Evolutionary conservation across 2,329 filamentous ascomycete species (phyloP).

Genomic region (Stachybotrys echinatus): DNA sequence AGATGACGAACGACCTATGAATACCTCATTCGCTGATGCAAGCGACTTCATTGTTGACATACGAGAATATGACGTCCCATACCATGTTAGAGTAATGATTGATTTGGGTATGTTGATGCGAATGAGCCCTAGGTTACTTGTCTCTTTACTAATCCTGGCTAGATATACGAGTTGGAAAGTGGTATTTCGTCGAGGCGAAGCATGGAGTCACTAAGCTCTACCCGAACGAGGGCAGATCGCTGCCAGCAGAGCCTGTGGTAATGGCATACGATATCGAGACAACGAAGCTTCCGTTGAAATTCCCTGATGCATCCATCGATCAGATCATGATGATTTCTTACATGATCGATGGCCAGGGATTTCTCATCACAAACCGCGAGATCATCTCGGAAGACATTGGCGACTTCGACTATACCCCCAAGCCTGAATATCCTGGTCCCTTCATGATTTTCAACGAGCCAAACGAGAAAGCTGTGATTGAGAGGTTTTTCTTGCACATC

Average conservation of each 20-base stretch:
- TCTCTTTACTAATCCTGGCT: slow-evolving; percentile 16
- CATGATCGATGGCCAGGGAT: slow-evolving; percentile 99
- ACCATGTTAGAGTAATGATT: slow-evolving; percentile 98
- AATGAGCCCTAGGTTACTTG: too few species aligned
- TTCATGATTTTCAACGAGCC: slow-evolving; percentile 99
- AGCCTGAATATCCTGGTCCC: slow-evolving; percentile 87
- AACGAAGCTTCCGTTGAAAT: slow-evolving; percentile 90
- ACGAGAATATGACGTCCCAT: slow-evolving; percentile 97
- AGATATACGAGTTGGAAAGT: slow-evolving; percentile 95
- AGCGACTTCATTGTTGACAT: slow-evolving; percentile 99
- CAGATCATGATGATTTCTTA: slow-evolving; percentile 99
- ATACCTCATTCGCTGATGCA: slow-evolving; percentile 72
- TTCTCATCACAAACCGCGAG: slow-evolving; percentile 95
- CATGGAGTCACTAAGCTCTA: slow-evolving; percentile 81
- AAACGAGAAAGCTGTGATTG: slow-evolving; percentile 80
- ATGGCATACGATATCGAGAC: slow-evolving; percentile 99
- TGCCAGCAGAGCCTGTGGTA: slow-evolving; percentile 92
- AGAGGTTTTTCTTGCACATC: slow-evolving; percentile 92
- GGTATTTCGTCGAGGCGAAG: slow-evolving; percentile 94
- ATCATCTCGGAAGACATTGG: slow-evolving; percentile 96
- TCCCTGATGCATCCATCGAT: slow-evolving; percentile 89
- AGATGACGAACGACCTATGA: slow-evolving; percentile 74
- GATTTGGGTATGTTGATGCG: slow-evolving; percentile 60
- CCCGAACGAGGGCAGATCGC: slow-evolving; percentile 80
- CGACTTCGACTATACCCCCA: slow-evolving; percentile 98